Evolutionary conservation across 768 basidiomycete species (phyloP).

Genomic region (Filobasidium floriforme): DNA sequence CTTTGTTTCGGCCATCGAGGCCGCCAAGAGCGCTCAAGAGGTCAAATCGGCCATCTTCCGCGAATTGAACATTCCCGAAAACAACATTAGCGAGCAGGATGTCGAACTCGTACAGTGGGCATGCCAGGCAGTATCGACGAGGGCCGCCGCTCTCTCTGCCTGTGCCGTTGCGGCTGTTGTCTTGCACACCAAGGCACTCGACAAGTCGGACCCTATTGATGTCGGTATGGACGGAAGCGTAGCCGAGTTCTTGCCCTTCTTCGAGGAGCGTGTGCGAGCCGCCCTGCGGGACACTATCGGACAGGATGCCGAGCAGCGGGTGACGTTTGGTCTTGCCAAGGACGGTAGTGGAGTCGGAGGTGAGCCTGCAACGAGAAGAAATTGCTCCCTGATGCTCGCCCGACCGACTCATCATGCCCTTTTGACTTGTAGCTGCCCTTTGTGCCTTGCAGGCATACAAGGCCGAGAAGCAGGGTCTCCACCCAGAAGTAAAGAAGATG

Average conservation of each 20-base stretch:
- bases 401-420: not conserved
- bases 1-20: constrained; percentile 76
- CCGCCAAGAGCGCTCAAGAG: constrained; percentile 55
- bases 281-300: constrained; percentile 72
- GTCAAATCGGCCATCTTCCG: constrained; percentile 53
- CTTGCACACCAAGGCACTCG: constrained; percentile 62
- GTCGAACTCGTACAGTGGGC: constrained; percentile 73
- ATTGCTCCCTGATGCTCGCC: not conserved
- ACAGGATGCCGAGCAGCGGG: constrained; percentile 64
- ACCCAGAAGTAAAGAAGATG: constrained; percentile 18
- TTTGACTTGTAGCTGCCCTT: constrained; percentile 62
- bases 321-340: constrained; percentile 86
- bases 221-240: constrained; percentile 94
- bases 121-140: constrained; percentile 64
- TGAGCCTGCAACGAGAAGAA: constrained; percentile 47
- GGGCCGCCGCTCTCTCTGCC: constrained; percentile 76
- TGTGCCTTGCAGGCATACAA: constrained; percentile 77
- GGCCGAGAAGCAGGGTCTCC: constrained; percentile 25
- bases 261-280: constrained; percentile 64
- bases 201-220: constrained; percentile 50
- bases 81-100: constrained; percentile 51
- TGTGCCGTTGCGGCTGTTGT: constrained; percentile 80
- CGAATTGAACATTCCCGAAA: constrained; percentile 55
- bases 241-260: constrained; percentile 85
- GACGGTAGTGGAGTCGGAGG: constrained; percentile 97